These are phyloP conservation scores for Chlorella ohadii DNA, from an alignment of 139 green algal species.

Conservation along the genomic window DNA sequence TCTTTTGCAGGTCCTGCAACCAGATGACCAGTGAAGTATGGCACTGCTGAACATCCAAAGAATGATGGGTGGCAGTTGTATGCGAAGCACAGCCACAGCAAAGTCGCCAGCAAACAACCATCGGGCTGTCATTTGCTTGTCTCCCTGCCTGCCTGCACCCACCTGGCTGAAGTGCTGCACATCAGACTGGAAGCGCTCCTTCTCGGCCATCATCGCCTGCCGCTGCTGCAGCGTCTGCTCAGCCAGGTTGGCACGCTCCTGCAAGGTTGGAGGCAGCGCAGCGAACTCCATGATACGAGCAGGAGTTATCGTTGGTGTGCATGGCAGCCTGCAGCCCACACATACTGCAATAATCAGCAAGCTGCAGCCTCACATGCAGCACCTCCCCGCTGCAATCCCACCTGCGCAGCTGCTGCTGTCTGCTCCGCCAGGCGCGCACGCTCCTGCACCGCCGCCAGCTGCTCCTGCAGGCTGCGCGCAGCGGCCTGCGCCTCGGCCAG, in stretches of 20 bases:
- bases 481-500: constrained; percentile 15
- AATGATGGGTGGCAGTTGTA: neutral
- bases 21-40: too few relatives aligned
- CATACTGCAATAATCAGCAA: too few relatives aligned
- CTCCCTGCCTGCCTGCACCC: neutral
- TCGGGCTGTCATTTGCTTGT: neutral
- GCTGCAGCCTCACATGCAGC: neutral
- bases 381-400: neutral
- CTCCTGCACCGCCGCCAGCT: constrained; percentile 20
- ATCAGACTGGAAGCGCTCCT: constrained; percentile 18
- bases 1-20: constrained; percentile 27
- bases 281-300: too few relatives aligned
- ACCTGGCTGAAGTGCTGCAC: constrained; percentile 36
- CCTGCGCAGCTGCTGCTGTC: constrained; percentile 5
- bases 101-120: neutral
- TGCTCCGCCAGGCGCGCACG: constrained; percentile 13
- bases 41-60: too few relatives aligned
- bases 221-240: constrained; percentile 26
- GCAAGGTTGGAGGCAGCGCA: neutral
- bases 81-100: neutral
- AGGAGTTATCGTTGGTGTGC: too few relatives aligned
- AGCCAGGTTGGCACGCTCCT: constrained; percentile 35
- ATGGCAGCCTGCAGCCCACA: too few relatives aligned
- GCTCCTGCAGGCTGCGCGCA: constrained; percentile 18
- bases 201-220: constrained; percentile 15